Conservation (phyloP, 495 filamentous ascomycete genomes). For the Monascus purpureus region DNA sequence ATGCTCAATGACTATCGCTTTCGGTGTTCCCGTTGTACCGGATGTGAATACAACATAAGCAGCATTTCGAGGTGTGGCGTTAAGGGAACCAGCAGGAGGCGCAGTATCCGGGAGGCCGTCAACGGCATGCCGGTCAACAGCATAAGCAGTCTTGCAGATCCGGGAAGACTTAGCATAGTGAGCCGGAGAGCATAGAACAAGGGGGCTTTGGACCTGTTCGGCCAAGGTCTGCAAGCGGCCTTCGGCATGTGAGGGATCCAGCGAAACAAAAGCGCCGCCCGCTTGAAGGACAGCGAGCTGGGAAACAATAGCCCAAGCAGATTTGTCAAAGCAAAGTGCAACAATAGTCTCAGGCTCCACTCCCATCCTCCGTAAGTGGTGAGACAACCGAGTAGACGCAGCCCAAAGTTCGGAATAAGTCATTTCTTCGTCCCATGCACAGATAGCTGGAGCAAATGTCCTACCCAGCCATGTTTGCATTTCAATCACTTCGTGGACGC, state of each 20-base stretch:
- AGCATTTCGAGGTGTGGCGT: constrained; percentile 14
- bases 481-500: constrained; percentile 35
- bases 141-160: constrained; percentile 15
- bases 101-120: constrained; percentile 14
- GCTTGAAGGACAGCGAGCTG: constrained; percentile 43
- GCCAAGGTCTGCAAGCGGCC: constrained; percentile 40
- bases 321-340: constrained; percentile 44
- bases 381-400: constrained; percentile 20
- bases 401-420: constrained; percentile 31
- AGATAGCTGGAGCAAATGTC: constrained; percentile 19
- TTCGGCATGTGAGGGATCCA: constrained; percentile 44
- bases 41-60: constrained; percentile 38
- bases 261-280: constrained; percentile 42
- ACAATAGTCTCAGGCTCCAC: constrained; percentile 32
- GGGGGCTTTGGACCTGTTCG: constrained; percentile 24
- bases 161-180: constrained; percentile 17
- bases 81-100: constrained; percentile 4
- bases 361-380: constrained; percentile 24
- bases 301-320: constrained; percentile 37
- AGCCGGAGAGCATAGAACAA: constrained; percentile 25
- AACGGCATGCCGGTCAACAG: constrained; percentile 17
- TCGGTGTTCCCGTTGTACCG: constrained; percentile 38
- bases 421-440: constrained; percentile 35
- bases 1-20: constrained; percentile 34
- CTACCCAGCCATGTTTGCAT: constrained; percentile 20